Evolutionary conservation across 169 alveolate species (phyloP).

Genomic region (Plasmodium inui): DNA sequence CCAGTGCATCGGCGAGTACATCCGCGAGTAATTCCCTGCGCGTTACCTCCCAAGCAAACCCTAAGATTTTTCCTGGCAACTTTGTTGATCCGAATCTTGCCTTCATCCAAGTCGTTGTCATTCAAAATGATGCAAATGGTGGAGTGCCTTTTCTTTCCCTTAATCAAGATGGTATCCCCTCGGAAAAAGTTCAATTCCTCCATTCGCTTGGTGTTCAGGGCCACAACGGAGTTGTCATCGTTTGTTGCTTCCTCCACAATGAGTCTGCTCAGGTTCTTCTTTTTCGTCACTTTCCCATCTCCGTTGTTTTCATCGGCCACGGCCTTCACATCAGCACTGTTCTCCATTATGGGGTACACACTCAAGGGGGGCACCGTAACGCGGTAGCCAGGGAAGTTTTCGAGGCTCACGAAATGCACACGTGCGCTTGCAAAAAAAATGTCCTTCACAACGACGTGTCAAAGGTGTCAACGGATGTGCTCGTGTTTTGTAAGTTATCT

Average conservation of each 20-base stretch:
- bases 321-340: slow-evolving; percentile 25
- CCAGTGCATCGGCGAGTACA: no score
- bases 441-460: neutral
- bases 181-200: slow-evolving; percentile 97
- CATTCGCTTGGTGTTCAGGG: slow-evolving; percentile 93
- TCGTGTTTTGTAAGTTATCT: neutral
- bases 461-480: neutral
- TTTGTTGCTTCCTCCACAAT: slow-evolving; percentile 98
- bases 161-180: slow-evolving; percentile 98
- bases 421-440: neutral
- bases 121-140: slow-evolving; percentile 98
- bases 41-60: slow-evolving; percentile 95
- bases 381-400: neutral
- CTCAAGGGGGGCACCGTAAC: neutral
- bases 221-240: slow-evolving; percentile 99
- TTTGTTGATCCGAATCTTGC: slow-evolving; percentile 97
- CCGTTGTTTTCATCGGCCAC: slow-evolving; percentile 41
- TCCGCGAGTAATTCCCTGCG: neutral
- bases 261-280: slow-evolving; percentile 86
- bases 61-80: slow-evolving; percentile 98
- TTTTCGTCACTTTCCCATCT: slow-evolving; percentile 34
- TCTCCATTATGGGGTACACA: slow-evolving; percentile 44
- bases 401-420: neutral
- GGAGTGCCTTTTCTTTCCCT: slow-evolving; percentile 99
- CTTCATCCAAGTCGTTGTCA: slow-evolving; percentile 97